These are phyloP conservation scores for Cardiospermum halicacabum DNA, from an alignment of 345 rosid genomes.

Conservation along the genomic window DNA sequence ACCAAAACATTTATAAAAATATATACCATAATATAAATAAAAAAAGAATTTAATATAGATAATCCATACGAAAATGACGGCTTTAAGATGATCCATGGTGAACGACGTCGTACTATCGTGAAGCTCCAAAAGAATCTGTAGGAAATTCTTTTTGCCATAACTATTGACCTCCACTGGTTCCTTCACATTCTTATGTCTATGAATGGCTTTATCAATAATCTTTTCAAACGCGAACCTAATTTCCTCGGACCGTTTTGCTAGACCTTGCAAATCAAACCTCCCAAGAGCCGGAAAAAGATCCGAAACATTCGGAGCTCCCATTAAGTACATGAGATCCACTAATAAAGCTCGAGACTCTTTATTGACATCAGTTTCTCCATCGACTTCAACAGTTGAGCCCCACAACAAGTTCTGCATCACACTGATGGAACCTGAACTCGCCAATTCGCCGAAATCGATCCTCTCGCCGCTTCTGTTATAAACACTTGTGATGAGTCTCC, in stretches of 20 bases:
- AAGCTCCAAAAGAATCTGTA: constrained; percentile 30
- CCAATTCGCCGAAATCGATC: constrained; percentile 28
- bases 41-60: neutral
- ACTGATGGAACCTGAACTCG: constrained; percentile 12
- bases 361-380: constrained; percentile 1
- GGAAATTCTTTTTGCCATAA: constrained; percentile 16
- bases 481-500: constrained; percentile 16
- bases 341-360: constrained; percentile 16
- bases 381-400: constrained; percentile 28
- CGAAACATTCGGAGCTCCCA: constrained; percentile 40
- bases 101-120: constrained; percentile 14
- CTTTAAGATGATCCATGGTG: constrained; percentile 25
- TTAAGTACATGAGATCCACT: constrained; percentile 18
- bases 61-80: constrained; percentile 28
- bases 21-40: too few species aligned
- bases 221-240: constrained; percentile 9
- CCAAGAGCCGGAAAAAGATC: constrained; percentile 39
- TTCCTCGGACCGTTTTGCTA: constrained; percentile 18
- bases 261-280: constrained; percentile 44
- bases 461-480: constrained; percentile 13
- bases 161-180: neutral
- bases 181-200: constrained; percentile 1
- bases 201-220: constrained; percentile 22
- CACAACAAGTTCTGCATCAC: constrained; percentile 29
- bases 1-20: neutral